Conservation (phyloP, 345 rosid genomes). For the Salix exigua region DNA sequence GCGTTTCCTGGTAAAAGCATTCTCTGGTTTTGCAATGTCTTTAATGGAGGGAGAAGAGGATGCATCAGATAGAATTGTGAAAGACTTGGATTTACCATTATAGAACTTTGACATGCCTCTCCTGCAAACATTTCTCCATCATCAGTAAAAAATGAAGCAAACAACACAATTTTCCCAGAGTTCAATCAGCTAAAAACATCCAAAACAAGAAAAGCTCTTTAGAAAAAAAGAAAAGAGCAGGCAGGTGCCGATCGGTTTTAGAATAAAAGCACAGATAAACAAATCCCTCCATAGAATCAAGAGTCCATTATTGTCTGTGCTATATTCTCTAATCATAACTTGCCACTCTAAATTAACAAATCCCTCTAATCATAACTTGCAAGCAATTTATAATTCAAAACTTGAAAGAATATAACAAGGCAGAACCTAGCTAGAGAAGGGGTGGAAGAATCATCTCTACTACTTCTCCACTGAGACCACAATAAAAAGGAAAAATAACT, state of each 20-base stretch:
- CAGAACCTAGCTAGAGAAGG: not conserved
- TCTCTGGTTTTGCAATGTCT: constrained; percentile 76
- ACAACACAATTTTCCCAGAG: not conserved
- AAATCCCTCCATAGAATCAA: no score
- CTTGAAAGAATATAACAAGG: not conserved
- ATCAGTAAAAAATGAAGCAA: not conserved
- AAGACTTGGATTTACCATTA: constrained; percentile 80
- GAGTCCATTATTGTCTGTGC: not conserved
- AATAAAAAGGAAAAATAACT: not conserved
- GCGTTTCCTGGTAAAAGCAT: constrained; percentile 48
- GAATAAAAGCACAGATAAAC: no score
- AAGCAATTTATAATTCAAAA: not conserved
- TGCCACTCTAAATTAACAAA: not conserved
- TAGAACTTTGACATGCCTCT: constrained; percentile 78
- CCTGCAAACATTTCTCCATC: constrained; percentile 36
- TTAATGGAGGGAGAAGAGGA: constrained; percentile 45
- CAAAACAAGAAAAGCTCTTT: not conserved
- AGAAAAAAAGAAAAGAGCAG: not conserved
- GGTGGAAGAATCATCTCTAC: not conserved
- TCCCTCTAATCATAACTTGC: not conserved
- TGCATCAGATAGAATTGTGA: constrained; percentile 50
- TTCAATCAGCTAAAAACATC: not conserved
- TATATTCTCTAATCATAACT: not conserved
- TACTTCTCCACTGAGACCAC: not conserved
- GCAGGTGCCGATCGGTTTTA: not conserved